Conservation (phyloP, 2,329 filamentous ascomycete species). For the Stachybotrys chartarum region DNA sequence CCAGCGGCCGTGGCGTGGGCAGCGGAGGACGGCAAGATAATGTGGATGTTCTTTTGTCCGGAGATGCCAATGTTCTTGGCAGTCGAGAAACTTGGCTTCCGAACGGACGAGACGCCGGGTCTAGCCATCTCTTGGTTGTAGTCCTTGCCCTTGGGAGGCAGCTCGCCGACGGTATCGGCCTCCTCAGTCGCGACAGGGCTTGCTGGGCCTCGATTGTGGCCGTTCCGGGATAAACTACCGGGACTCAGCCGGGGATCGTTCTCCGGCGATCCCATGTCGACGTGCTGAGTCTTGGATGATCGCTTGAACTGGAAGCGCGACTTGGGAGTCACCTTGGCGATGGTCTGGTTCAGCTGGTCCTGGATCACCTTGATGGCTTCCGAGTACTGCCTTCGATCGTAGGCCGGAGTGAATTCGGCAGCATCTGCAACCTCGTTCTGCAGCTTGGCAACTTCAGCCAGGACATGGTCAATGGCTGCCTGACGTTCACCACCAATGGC, state of each 20-base stretch:
- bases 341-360: constrained; percentile 67
- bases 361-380: constrained; percentile 77
- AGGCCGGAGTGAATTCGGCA: constrained; percentile 72
- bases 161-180: constrained; percentile 25
- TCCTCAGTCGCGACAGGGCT: constrained; percentile 9
- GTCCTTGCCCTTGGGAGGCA: constrained; percentile 29
- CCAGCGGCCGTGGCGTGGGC: constrained; percentile 66
- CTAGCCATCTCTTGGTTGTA: constrained; percentile 51
- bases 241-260: constrained; percentile 36
- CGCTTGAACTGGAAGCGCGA: constrained; percentile 76
- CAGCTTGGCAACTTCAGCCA: constrained; percentile 71
- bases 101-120: constrained; percentile 31
- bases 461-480: constrained; percentile 72
- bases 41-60: constrained; percentile 61
- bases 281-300: constrained; percentile 19
- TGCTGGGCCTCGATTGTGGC: constrained; percentile 12
- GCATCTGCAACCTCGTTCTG: constrained; percentile 82
- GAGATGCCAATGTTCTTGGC: constrained; percentile 57
- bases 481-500: constrained; percentile 64
- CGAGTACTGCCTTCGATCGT: constrained; percentile 82
- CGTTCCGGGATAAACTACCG: constrained; percentile 22
- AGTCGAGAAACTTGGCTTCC: constrained; percentile 58
- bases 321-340: constrained; percentile 62
- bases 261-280: constrained; percentile 34
- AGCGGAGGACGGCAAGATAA: constrained; percentile 67